Conservation (phyloP, 768 basidiomycete species). For the Leccinellum albellum region DNA sequence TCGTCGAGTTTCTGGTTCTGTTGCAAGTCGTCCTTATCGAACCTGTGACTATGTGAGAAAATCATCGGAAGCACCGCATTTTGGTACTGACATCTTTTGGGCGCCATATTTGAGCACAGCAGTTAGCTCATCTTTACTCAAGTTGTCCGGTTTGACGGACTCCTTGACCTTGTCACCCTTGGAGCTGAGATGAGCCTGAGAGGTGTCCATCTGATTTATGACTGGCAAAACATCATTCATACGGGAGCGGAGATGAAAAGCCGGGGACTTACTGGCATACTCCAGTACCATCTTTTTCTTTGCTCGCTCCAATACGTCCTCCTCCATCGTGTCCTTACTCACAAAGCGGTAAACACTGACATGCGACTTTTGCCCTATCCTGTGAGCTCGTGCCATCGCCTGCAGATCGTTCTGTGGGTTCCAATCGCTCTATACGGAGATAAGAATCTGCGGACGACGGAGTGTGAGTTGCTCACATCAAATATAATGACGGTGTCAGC, state of each 20-base stretch:
- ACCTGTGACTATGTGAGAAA: conserved; percentile 47
- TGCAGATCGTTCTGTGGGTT: conserved; percentile 98
- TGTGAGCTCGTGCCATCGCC: conserved; percentile 98
- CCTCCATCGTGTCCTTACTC: conserved; percentile 99
- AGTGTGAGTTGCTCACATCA: conserved; percentile 59
- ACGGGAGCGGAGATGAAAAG: conserved; percentile 13
- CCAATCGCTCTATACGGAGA: conserved; percentile 76
- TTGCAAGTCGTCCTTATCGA: conserved; percentile 92
- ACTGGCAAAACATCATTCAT: conserved; percentile 46
- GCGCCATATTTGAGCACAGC: conserved; percentile 99
- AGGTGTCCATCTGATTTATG: conserved; percentile 99
- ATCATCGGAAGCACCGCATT: background rate
- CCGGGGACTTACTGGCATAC: conserved; percentile 82
- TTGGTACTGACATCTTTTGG: conserved; percentile 78
- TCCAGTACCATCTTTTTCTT: conserved; percentile 99
- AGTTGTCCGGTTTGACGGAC: conserved; percentile 69
- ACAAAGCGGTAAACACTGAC: conserved; percentile 98
- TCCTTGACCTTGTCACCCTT: conserved; percentile 67
- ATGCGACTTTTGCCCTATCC: conserved; percentile 98
- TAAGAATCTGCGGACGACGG: conserved; percentile 6
- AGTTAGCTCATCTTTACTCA: conserved; percentile 94
- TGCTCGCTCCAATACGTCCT: conserved; percentile 95
- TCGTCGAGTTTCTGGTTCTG: conserved; percentile 96
- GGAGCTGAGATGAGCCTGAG: conserved; percentile 90
- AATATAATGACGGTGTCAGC: conserved; percentile 99